Evolutionary conservation across 768 basidiomycete species (phyloP).

Genomic region (Kwoniella europaea): DNA sequence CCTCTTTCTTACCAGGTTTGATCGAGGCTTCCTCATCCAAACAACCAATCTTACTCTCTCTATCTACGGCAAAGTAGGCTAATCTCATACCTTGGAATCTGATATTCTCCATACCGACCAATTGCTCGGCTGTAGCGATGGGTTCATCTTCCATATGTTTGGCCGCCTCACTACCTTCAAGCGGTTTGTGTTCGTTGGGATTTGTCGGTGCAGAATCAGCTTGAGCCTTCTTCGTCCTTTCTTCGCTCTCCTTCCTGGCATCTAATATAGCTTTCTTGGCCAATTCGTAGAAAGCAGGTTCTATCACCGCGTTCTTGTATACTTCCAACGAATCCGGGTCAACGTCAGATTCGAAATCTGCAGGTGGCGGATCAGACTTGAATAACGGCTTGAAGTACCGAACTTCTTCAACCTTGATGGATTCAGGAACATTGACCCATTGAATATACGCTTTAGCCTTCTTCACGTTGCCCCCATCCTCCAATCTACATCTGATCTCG

Average conservation of each 20-base stretch:
- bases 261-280: conserved; percentile 70
- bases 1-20: conserved; percentile 64
- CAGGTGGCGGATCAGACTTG: conserved; percentile 86
- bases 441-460: conserved; percentile 83
- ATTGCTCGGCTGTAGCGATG: conserved; percentile 73
- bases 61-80: conserved; percentile 92
- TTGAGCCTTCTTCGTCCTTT: conserved; percentile 66
- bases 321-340: conserved; percentile 80
- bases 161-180: conserved; percentile 31
- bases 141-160: conserved; percentile 63
- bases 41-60: conserved; percentile 73
- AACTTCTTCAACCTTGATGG: conserved; percentile 80
- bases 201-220: conserved; percentile 53
- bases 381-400: conserved; percentile 91
- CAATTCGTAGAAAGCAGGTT: conserved; percentile 85
- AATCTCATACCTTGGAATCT: conserved; percentile 96
- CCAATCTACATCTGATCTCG: conserved; percentile 78
- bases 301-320: conserved; percentile 79
- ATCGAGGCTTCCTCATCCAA: conserved; percentile 65
- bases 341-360: conserved; percentile 82
- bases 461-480: conserved; percentile 68
- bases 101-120: conserved; percentile 87
- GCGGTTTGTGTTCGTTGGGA: conserved; percentile 1
- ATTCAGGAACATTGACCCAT: conserved; percentile 69
- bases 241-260: conserved; percentile 65